These are phyloP conservation scores for Bolboschoenoplectus hybrid DNA, from an alignment of 202 grass and related monocot genomes.

Conservation along the genomic window DNA sequence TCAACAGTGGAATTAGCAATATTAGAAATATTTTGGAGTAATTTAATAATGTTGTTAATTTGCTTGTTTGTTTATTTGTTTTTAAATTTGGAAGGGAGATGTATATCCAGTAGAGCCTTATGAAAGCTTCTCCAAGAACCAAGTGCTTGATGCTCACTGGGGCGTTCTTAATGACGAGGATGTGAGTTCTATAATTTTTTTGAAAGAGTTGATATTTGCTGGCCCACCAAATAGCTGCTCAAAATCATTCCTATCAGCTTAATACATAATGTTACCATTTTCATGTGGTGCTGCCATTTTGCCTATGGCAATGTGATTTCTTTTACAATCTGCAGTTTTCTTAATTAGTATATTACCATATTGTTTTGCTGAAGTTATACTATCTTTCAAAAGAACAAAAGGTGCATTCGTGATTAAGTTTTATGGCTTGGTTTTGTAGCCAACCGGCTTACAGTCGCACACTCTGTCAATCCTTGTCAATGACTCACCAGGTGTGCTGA, in stretches of 20 bases:
- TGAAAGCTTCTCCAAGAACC: slow-evolving; percentile 56
- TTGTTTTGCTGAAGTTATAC: not conserved
- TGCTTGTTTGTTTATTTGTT: slow-evolving; percentile 4
- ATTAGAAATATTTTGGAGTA: not conserved
- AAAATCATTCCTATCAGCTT: slow-evolving; percentile 14
- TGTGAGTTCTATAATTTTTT: slow-evolving; percentile 56
- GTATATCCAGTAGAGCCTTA: slow-evolving; percentile 89
- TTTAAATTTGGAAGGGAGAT: slow-evolving; percentile 68
- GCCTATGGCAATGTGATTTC: not conserved
- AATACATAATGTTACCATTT: slow-evolving; percentile 1
- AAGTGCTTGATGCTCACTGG: slow-evolving; percentile 97
- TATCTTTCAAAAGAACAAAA: not conserved
- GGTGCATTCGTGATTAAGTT: slow-evolving; percentile 18
- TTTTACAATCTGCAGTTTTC: not conserved
- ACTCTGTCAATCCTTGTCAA: slow-evolving; percentile 95
- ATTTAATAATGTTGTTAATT: slow-evolving; percentile 33
- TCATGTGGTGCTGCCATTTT: slow-evolving; percentile 15
- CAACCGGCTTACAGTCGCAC: slow-evolving; percentile 81
- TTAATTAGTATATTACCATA: not conserved
- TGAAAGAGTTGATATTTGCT: not conserved
- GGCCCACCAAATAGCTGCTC: not conserved
- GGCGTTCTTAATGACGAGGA: slow-evolving; percentile 89
- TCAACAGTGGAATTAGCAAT: not conserved
- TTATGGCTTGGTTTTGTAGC: slow-evolving; percentile 51
- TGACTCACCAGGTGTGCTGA: slow-evolving; percentile 83